A percentile compares a stretch with the other conserved stretches of the same genome.
Conservation (phyloP, 2,329 filamentous ascomycete species). For the Mycocentrospora acerina region DNA sequence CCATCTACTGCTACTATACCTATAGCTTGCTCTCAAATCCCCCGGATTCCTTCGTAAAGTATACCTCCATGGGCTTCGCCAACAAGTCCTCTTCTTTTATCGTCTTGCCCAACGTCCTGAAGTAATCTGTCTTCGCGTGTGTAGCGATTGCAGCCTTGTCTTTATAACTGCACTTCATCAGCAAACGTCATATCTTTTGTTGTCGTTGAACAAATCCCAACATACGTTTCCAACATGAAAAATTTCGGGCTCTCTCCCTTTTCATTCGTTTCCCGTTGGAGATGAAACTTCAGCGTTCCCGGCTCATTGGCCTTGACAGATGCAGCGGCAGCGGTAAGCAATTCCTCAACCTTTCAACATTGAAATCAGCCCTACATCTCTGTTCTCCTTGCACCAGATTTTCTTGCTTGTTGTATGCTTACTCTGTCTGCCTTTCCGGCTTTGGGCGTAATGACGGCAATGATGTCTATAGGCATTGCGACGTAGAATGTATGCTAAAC, state of each 20-base stretch:
- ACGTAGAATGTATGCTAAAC: no score
- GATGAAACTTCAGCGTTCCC: slow-evolving; percentile 34
- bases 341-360: slow-evolving; percentile 30
- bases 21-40: slow-evolving; percentile 19
- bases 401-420: slow-evolving; percentile 1
- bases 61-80: slow-evolving; percentile 28
- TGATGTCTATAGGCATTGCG: slow-evolving; percentile 27
- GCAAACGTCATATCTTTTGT: no score
- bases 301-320: slow-evolving; percentile 37
- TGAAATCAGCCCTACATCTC: no score
- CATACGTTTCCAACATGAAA: slow-evolving; percentile 38
- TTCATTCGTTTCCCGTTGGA: slow-evolving; percentile 31
- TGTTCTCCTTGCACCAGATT: no score
- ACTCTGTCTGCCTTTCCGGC: slow-evolving; percentile 36
- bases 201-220: no score
- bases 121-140: slow-evolving; percentile 26
- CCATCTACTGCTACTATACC: neutral
- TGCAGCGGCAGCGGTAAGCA: slow-evolving; percentile 24
- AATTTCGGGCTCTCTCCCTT: slow-evolving; percentile 29
- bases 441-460: slow-evolving; percentile 35
- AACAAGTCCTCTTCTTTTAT: slow-evolving; percentile 35
- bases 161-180: slow-evolving; percentile 27
- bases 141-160: slow-evolving; percentile 27
- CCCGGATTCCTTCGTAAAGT: slow-evolving; percentile 32
- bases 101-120: slow-evolving; percentile 20